phyloP scores from a whole-genome alignment of 2,329 filamentous ascomycete genomes.

The Penicillium sp. region DNA sequence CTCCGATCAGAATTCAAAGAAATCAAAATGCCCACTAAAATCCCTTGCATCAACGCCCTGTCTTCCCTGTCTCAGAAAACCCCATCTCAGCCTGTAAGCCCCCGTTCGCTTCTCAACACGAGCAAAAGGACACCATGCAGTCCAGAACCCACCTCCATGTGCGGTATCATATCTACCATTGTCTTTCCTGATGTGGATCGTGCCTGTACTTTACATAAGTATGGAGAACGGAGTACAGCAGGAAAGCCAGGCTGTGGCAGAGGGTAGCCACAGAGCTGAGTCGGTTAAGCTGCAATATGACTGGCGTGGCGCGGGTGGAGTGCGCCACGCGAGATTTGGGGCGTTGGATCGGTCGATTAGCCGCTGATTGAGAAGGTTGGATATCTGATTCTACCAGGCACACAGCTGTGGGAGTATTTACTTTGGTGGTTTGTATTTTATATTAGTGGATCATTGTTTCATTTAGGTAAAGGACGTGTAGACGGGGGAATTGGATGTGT shows the following conservation, averaged over 20 bases:
- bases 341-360: slow-evolving; percentile 12
- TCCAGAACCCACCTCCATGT: neutral
- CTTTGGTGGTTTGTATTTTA: too few relatives aligned
- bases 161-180: slow-evolving; percentile 1
- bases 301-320: slow-evolving; percentile 9
- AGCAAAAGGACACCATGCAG: slow-evolving; percentile 1
- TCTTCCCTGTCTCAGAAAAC: neutral
- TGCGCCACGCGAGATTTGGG: neutral
- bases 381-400: neutral
- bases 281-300: slow-evolving; percentile 5
- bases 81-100: slow-evolving; percentile 6
- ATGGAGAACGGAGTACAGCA: too few relatives aligned
- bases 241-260: too few relatives aligned
- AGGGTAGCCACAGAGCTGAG: neutral
- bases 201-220: too few relatives aligned
- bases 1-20: neutral
- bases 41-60: slow-evolving; percentile 1
- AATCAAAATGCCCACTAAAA: too few relatives aligned
- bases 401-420: too few relatives aligned
- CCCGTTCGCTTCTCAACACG: slow-evolving; percentile 8
- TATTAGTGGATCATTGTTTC: too few relatives aligned
- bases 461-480: neutral
- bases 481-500: neutral
- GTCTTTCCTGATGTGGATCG: too few relatives aligned
- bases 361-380: neutral